Evolutionary conservation across 164 flowering plant genomes (phyloP), one percentile per base, ranked within the genome.

Genomic region (Cinnamomum chago): DNA sequence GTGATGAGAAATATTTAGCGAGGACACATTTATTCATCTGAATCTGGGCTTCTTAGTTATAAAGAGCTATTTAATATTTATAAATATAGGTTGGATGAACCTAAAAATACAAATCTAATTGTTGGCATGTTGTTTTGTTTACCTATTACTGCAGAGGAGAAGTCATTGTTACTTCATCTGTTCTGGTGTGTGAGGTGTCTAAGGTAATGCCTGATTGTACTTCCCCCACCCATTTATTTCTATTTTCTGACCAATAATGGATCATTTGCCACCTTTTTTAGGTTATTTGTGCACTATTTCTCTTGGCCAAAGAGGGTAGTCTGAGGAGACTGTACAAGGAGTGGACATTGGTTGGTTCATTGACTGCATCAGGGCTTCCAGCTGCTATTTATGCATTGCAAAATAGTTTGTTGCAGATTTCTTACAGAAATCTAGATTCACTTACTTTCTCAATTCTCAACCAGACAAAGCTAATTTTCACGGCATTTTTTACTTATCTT

Each of bases 361-460:
- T 96, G 81, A 90, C 94, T 74, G 93, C 95, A 68, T 94, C 99
- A 60, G 97, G 89, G 67, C 89, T 96, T 73, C 99, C 98, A 62
- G 99, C 99, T 15, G 97, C 95, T 62, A 94, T 94, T 65, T 96
- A 96, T 82, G 98, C 99, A 20, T 78, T 96, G 68, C 99, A 96
- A 77, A 96, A 96, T 80, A 94, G 97, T 77, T 86, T 96, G 90
- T 84, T 96, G 83, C 98, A 96, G 85, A 94, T 96, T 58, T 90
- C 99, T 64, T 96, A 94, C 88, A 87, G 79, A 81, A 94, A 94
- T 79, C 94, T 96, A n/a, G 99, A 96, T 85, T 96, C 98, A 1
- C 95, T 96, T 71, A 96, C 99, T 23, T 96, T 96, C 84, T 92
- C 97, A 50, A 96, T 96, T 78, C 85, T 96, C 83, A 96, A 96